phyloP scores from a whole-genome alignment of 495 filamentous ascomycete genomes.

The Aspergillus sparsus region DNA sequence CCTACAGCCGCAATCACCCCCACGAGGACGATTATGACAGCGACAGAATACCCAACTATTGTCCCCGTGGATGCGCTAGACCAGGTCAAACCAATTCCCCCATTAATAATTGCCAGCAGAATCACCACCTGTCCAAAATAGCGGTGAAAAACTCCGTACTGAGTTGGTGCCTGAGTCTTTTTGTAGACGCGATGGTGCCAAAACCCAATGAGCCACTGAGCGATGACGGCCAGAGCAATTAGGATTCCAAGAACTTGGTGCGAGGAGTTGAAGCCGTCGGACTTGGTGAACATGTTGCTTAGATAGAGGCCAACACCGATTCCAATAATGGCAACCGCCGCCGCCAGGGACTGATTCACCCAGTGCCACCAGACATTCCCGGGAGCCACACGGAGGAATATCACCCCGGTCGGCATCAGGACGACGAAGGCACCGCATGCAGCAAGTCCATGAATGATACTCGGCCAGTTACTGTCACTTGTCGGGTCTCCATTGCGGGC shows the following conservation, averaged over 20 bases:
- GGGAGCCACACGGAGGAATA: neutral
- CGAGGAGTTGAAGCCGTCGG: neutral
- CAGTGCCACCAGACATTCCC: neutral
- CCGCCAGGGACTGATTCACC: neutral
- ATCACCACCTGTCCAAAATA: neutral
- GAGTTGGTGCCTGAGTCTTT: neutral
- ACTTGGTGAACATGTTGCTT: neutral
- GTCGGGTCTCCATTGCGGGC: neutral
- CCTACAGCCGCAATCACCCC: neutral
- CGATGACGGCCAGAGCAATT: neutral
- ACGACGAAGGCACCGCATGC: neutral
- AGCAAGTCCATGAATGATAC: neutral
- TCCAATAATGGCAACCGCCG: neutral
- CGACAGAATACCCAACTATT: slow-evolving; percentile 2
- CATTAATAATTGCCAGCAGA: neutral
- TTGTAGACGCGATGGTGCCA: slow-evolving; percentile 5
- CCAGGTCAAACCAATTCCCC: slow-evolving; percentile 1
- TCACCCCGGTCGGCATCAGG: neutral
- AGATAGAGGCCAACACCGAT: neutral
- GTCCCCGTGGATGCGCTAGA: neutral
- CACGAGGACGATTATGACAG: neutral
- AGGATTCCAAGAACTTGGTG: neutral
- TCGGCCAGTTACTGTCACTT: slow-evolving; percentile 1
- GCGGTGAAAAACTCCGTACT: neutral
- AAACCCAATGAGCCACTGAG: neutral